These are phyloP conservation scores for Aristolochia fimbriata DNA, from an alignment of 164 flowering plant species.

Conservation along the genomic window DNA sequence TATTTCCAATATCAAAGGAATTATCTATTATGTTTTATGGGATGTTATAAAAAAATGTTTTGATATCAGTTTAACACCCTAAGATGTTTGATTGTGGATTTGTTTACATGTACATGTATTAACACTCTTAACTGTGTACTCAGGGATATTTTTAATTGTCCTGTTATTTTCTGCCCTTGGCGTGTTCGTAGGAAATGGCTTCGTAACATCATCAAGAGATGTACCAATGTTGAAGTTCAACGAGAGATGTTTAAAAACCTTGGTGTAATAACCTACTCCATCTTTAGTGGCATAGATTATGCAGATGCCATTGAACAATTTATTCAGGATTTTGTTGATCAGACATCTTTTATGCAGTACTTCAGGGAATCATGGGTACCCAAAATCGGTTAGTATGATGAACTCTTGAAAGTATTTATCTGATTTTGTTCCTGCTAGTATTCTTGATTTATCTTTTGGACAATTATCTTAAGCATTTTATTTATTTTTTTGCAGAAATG, in stretches of 20 bases:
- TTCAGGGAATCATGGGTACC: constrained; percentile 86
- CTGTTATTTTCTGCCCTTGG: constrained; percentile 82
- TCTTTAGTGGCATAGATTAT: constrained; percentile 59
- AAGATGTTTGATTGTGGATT: not conserved
- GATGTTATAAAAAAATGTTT: too few species aligned
- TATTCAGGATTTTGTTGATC: constrained; percentile 78
- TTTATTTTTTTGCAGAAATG: constrained; percentile 45
- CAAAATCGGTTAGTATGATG: constrained; percentile 50
- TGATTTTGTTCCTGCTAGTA: too few species aligned
- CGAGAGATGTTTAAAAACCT: constrained; percentile 79
- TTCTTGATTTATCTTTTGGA: too few species aligned
- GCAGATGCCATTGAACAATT: constrained; percentile 44
- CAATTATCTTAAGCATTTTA: not conserved
- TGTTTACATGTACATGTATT: not conserved
- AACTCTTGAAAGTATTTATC: too few species aligned
- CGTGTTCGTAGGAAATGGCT: constrained; percentile 94
- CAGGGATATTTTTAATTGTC: constrained; percentile 84
- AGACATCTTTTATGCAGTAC: constrained; percentile 71
- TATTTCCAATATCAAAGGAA: too few species aligned
- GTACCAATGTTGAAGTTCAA: constrained; percentile 62
- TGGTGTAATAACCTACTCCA: constrained; percentile 53
- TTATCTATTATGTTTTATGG: too few species aligned
- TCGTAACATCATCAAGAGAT: constrained; percentile 61
- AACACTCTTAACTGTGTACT: constrained; percentile 3
- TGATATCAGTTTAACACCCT: too few species aligned